Evolutionary conservation across 164 flowering plant genomes (phyloP).

Genomic region (Kalanchoe fedtschenkoi): DNA sequence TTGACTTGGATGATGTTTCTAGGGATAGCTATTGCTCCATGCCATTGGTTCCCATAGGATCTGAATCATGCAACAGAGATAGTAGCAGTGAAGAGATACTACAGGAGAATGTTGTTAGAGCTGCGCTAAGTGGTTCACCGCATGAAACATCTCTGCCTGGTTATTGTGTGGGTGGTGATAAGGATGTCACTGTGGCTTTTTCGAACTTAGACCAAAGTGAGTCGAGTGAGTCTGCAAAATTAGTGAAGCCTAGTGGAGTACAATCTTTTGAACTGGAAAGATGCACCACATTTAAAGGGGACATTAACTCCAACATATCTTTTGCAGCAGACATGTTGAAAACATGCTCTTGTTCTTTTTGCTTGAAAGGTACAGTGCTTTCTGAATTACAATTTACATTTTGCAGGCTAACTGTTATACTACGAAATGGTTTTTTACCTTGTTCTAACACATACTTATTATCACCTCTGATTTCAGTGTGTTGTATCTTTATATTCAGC

Average conservation of each 20-base stretch:
- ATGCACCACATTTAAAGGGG: conserved; percentile 23
- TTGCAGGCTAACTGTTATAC: too few relatives aligned
- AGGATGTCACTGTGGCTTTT: conserved; percentile 17
- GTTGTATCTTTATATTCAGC: conserved; percentile 38
- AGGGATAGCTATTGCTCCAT: conserved; percentile 18
- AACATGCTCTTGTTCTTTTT: conserved; percentile 71
- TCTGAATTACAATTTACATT: too few relatives aligned
- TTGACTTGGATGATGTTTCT: conserved; percentile 17
- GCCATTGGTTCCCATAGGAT: conserved; percentile 8
- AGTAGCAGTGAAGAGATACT: conserved; percentile 12
- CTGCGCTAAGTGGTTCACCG: conserved; percentile 1
- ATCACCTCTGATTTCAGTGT: neutral
- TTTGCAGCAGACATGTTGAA: conserved; percentile 30
- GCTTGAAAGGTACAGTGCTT: conserved; percentile 94
- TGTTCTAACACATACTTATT: too few relatives aligned
- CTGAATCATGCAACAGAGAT: conserved; percentile 4
- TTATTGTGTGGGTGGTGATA: conserved; percentile 10
- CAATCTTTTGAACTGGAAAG: conserved; percentile 26
- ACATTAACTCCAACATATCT: conserved; percentile 15
- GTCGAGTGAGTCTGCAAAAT: conserved; percentile 23
- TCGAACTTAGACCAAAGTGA: conserved; percentile 18
- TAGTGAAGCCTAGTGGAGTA: conserved; percentile 25
- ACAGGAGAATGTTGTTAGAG: conserved; percentile 1
- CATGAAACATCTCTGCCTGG: conserved; percentile 8
- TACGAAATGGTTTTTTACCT: too few relatives aligned